Evolutionary conservation across 352 stramenopile species (phyloP), one percentile per base, ranked within the genome.

Genomic region (Phytophthora hybrid): DNA sequence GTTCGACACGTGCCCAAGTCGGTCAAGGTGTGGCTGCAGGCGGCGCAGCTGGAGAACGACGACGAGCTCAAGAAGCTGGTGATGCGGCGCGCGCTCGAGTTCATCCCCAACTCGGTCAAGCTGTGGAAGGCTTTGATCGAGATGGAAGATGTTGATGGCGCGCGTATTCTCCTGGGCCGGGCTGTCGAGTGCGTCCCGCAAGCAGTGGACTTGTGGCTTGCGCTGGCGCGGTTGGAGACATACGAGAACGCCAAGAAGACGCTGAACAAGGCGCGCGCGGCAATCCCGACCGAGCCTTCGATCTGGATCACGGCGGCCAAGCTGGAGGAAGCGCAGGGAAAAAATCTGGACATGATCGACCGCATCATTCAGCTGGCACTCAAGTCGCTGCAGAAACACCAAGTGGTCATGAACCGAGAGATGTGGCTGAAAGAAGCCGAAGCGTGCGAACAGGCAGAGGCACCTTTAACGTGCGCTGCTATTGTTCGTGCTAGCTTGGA

Each of bases 281-380:
- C 94, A 16, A 93, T 99, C 13, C 98, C 98, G 1, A 98, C 93
- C 0, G 98, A 99, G 61, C 92, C 97, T 19, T 91, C 91, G 16
- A 98, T 99, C 76, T 99, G 98, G 98, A 99, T 99, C 68, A 98
- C 98, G 3, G 98, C 98, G 14, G 97, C 97, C 3, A 99, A 99
- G 76, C 83, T 99, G 16, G 98, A 99, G 82, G 98, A 99, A 88
- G 97, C 95, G 0, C 95, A 99, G 77, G 89, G 93, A 3, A 96
- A 98, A 62, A 92, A 97, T 46, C 62, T 82, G 14, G 85, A 93
- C 44, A 85, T 90, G 71, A 88, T 92, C 29, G 92, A 99, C 51
- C 85, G 82, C 9, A 95, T 97, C 44, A 88, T 97, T 61, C 85
- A 94, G 66, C 66, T 91, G 53, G 90, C 90, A 21, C 72, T 97